These are phyloP conservation scores for Diaporthe helianthi DNA, from an alignment of 2,329 filamentous ascomycete species.

Conservation along the genomic window DNA sequence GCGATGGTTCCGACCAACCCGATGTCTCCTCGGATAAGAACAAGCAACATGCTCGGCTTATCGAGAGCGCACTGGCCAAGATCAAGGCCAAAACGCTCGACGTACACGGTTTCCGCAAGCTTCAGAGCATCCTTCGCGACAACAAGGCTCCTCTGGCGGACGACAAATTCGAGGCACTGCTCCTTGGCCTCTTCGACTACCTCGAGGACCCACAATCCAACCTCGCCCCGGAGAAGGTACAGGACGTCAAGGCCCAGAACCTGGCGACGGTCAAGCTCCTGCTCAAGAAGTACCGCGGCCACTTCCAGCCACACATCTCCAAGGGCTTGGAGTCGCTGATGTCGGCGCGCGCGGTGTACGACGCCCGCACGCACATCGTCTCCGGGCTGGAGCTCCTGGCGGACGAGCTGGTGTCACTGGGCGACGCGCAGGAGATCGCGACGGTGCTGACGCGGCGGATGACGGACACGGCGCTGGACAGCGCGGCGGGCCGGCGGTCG, in stretches of 20 bases:
- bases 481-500: constrained; percentile 56
- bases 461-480: constrained; percentile 51
- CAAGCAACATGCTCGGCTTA: constrained; percentile 65
- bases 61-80: constrained; percentile 77
- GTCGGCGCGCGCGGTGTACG: constrained; percentile 69
- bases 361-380: constrained; percentile 74
- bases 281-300: constrained; percentile 70
- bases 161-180: constrained; percentile 72
- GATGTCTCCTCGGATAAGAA: constrained; percentile 57
- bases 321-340: constrained; percentile 73
- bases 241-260: constrained; percentile 77
- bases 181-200: constrained; percentile 74
- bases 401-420: constrained; percentile 72
- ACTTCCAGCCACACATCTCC: constrained; percentile 72
- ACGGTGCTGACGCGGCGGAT: constrained; percentile 60
- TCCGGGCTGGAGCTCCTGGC: constrained; percentile 76
- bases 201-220: constrained; percentile 67
- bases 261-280: constrained; percentile 77
- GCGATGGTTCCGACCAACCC: constrained; percentile 33
- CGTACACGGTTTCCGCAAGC: constrained; percentile 79
- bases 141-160: constrained; percentile 68
- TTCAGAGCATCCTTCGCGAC: constrained; percentile 77
- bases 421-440: constrained; percentile 67
- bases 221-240: constrained; percentile 67
- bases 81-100: constrained; percentile 77